Conservation (phyloP, 148 eudicot genomes). For the Amaranthus hypochondriacus region DNA sequence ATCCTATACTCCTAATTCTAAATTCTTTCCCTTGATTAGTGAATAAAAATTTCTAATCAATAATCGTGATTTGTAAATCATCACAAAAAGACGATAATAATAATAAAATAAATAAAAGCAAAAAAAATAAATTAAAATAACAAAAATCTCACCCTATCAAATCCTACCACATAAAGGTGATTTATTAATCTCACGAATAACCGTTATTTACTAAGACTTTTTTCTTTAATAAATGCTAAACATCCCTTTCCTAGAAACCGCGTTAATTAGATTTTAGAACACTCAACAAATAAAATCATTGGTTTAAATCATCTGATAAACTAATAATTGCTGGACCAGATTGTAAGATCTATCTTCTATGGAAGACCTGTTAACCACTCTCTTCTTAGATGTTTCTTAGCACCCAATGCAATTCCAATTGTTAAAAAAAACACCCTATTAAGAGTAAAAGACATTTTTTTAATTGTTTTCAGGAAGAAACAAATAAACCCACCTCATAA, state of each 20-base stretch:
- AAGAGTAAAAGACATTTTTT: neutral
- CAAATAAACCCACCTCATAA: constrained; percentile 21
- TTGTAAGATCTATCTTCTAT: constrained; percentile 9
- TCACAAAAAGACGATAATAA: too few species aligned
- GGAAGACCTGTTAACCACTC: constrained; percentile 22
- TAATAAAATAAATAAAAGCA: too few species aligned
- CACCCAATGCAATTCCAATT: neutral
- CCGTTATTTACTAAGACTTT: too few species aligned
- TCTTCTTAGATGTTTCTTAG: constrained; percentile 15
- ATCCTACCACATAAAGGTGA: too few species aligned
- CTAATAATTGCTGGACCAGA: constrained; percentile 7
- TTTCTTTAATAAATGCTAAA: neutral
- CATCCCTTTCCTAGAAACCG: constrained; percentile 26
- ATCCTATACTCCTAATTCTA: neutral
- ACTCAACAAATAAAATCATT: neutral
- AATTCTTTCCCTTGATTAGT: constrained; percentile 2
- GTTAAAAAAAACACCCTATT: neutral
- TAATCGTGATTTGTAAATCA: too few species aligned
- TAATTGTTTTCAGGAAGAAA: neutral
- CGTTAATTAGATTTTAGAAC: neutral
- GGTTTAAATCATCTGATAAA: neutral
- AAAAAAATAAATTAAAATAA: too few species aligned
- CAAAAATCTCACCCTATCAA: too few species aligned
- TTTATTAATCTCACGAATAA: too few species aligned
- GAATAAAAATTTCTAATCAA: neutral